These are phyloP conservation scores for Calonectria crousiana DNA, from an alignment of 2,329 filamentous ascomycete species.

Conservation along the genomic window DNA sequence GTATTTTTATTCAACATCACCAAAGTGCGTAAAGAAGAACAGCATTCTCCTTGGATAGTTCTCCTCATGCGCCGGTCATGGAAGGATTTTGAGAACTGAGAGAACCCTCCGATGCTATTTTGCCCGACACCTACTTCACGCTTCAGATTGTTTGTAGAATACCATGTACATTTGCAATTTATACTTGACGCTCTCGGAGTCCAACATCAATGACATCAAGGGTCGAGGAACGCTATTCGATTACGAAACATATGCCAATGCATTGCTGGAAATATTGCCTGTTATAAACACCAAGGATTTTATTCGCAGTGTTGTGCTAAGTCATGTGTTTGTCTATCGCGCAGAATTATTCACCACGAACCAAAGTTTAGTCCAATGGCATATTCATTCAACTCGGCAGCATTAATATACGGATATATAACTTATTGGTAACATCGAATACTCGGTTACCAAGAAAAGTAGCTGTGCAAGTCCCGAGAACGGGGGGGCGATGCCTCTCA, in stretches of 20 bases:
- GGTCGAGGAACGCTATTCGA: background rate
- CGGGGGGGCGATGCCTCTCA: background rate
- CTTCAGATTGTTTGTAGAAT: background rate
- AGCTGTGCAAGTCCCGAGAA: background rate
- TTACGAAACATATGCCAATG: background rate
- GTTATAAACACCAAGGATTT: background rate
- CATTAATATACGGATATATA: background rate
- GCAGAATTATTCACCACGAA: background rate
- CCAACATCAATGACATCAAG: background rate
- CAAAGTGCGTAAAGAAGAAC: background rate
- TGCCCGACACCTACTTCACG: background rate
- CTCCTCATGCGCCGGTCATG: background rate
- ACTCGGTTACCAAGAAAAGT: background rate
- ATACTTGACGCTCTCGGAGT: too few relatives aligned
- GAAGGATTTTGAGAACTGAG: background rate
- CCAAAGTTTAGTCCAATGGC: background rate
- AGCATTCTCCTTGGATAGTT: background rate
- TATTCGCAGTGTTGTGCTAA: background rate
- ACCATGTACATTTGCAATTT: background rate
- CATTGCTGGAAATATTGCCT: background rate
- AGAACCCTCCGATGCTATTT: background rate
- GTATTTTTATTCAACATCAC: background rate
- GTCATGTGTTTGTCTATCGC: background rate
- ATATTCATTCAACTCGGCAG: background rate
- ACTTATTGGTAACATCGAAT: too few relatives aligned